Conservation (phyloP, 2,329 filamentous ascomycete genomes). For the Microthyrium microscopicum region DNA sequence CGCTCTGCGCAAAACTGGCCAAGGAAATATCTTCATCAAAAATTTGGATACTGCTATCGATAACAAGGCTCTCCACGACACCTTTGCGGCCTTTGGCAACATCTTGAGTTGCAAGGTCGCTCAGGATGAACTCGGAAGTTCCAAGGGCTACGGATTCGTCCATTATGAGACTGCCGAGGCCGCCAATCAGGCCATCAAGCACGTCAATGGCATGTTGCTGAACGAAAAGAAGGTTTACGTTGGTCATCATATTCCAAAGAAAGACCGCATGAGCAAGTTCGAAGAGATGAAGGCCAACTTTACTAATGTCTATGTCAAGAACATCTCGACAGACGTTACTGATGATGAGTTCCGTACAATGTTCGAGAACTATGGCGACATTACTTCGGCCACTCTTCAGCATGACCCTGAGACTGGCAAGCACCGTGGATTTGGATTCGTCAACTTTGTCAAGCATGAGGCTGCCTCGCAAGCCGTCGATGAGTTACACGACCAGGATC, state of each 20-base stretch:
- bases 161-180: slow-evolving; percentile 99
- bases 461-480: slow-evolving; percentile 74
- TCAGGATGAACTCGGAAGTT: slow-evolving; percentile 90
- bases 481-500: slow-evolving; percentile 78
- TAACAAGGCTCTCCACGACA: slow-evolving; percentile 99
- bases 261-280: slow-evolving; percentile 99
- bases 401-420: slow-evolving; percentile 71
- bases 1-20: slow-evolving; percentile 94
- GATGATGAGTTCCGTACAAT: slow-evolving; percentile 91
- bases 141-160: slow-evolving; percentile 97
- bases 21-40: slow-evolving; percentile 99
- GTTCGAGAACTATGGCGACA: slow-evolving; percentile 82
- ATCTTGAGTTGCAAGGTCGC: slow-evolving; percentile 99
- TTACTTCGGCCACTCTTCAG: slow-evolving; percentile 88
- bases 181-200: slow-evolving; percentile 93
- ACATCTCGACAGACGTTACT: slow-evolving; percentile 66
- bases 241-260: slow-evolving; percentile 98
- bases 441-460: slow-evolving; percentile 90
- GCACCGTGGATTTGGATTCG: slow-evolving; percentile 89
- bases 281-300: slow-evolving; percentile 99
- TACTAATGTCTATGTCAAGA: slow-evolving; percentile 99
- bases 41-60: slow-evolving; percentile 97
- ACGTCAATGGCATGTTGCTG: slow-evolving; percentile 97
- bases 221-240: slow-evolving; percentile 99
- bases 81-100: slow-evolving; percentile 94